phyloP scores from a whole-genome alignment of 768 basidiomycete genomes.

The Pluteus cervinus region DNA sequence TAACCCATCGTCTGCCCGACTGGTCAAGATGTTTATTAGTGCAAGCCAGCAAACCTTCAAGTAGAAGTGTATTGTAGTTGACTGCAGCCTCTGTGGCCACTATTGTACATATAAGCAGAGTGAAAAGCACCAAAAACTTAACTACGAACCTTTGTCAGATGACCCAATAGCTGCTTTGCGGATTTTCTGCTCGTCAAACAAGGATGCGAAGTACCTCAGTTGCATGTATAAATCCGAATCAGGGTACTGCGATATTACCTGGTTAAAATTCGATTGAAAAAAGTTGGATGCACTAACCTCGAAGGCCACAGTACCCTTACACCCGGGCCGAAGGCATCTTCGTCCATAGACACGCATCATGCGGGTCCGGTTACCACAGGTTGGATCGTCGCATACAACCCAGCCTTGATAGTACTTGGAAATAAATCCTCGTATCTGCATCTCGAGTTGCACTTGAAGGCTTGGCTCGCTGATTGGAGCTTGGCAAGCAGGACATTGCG shows the following conservation, averaged over 20 bases:
- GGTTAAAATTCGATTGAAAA: neutral
- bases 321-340: slow-evolving; percentile 66
- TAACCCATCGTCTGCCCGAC: slow-evolving; percentile 88
- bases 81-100: slow-evolving; percentile 52
- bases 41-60: slow-evolving; percentile 46
- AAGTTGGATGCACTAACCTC: slow-evolving; percentile 48
- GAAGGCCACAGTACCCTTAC: slow-evolving; percentile 64
- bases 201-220: slow-evolving; percentile 70
- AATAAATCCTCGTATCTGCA: slow-evolving; percentile 75
- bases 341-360: slow-evolving; percentile 92
- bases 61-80: slow-evolving; percentile 39
- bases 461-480: slow-evolving; percentile 48
- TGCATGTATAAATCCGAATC: slow-evolving; percentile 87
- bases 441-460: slow-evolving; percentile 79
- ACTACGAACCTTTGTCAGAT: slow-evolving; percentile 31
- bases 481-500: slow-evolving; percentile 64
- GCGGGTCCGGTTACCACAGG: slow-evolving; percentile 80
- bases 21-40: slow-evolving; percentile 80
- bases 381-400: slow-evolving; percentile 82
- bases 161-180: slow-evolving; percentile 44
- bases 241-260: slow-evolving; percentile 53
- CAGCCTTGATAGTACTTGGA: slow-evolving; percentile 84
- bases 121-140: neutral
- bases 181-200: slow-evolving; percentile 73
- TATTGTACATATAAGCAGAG: slow-evolving; percentile 18